Base-by-base conservation (phyloP, 2,329 filamentous ascomycete genomes). In the Dactylellina haptotyla region DNA sequence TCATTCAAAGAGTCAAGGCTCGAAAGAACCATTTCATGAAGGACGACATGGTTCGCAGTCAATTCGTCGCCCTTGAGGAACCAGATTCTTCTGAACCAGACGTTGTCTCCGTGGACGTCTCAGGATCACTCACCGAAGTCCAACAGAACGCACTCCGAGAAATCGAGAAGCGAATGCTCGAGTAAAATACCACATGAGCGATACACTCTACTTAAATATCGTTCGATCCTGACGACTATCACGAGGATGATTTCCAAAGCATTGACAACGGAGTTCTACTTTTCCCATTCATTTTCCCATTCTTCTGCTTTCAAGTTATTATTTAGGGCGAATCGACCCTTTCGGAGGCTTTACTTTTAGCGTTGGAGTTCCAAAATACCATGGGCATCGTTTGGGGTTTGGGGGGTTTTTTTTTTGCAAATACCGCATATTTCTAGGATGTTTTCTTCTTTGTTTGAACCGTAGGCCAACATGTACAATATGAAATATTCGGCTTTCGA, bases 11-110 rank as follows among this genome's bases (percentile, higher is more conserved):
- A 6, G 93, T 98, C 6, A 84, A 85, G 32, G 84, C 85, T 39
- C 87, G 95, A 77, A 83, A 93, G 82, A 88, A 88, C 58, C 95
- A 99, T 80, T 99, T 95, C 82, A 97, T 99, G 93, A 94, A 95
- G 78, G 90, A 92, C 77, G 87, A 88, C 78, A 98, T 99, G 94
- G 93, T 99, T 6, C 89, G 90, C 78, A 96, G 92, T 82, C 95
- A 99, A 80, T 90, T 98, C 76, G 87, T 89, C 75, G 90, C 88
- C 58, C 85, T 99, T n/a, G 94, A 99, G 82, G 88, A 90, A 75
- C 95, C 95, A 0, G 84, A 84, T 57, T 81, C 82, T 48, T 87
- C 91, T 63, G 90, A 93, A 79, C 84, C 81, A 20, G 91, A 95
- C 80, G 89, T 91, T 74, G 85, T 93, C 75, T 87, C 83, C 62